These are phyloP conservation scores for Lignosus rhinocerotis DNA, from an alignment of 1,284 basidiomycete species.

Conservation along the genomic window DNA sequence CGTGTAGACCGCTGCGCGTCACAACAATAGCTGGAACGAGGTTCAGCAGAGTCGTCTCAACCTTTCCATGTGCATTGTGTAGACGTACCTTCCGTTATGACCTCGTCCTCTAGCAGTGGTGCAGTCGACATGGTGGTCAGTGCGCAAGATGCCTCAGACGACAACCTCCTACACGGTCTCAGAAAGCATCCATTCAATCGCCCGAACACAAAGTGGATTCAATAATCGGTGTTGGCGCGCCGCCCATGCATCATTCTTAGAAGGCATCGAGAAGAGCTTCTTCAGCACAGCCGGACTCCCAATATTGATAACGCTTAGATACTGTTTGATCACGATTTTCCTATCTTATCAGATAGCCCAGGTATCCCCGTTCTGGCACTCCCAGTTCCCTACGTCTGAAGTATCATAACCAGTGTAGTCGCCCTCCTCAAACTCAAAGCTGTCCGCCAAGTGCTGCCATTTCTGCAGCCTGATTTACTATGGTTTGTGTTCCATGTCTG, in stretches of 20 bases:
- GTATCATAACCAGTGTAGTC: no score
- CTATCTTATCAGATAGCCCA: constrained; percentile 20
- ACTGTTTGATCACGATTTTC: neutral
- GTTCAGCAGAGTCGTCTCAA: neutral
- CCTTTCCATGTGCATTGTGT: no score
- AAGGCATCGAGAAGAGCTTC: neutral
- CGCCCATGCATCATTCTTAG: neutral
- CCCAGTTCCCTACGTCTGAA: neutral
- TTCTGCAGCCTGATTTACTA: neutral
- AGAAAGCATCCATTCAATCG: no score
- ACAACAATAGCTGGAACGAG: neutral
- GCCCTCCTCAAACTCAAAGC: neutral
- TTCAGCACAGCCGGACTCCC: neutral
- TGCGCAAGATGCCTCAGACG: neutral
- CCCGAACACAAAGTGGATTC: no score
- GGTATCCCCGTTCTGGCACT: neutral
- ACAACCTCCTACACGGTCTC: no score
- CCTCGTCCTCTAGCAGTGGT: constrained; percentile 3
- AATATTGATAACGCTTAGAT: constrained; percentile 13
- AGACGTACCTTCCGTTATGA: neutral
- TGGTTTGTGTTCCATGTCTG: constrained; percentile 6
- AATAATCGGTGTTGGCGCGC: no score
- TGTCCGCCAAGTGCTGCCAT: neutral
- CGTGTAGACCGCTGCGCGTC: neutral
- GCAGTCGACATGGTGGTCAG: constrained; percentile 14